phyloP scores from a whole-genome alignment of 2,329 filamentous ascomycete genomes.

The Rhynchosporium graminicola region DNA sequence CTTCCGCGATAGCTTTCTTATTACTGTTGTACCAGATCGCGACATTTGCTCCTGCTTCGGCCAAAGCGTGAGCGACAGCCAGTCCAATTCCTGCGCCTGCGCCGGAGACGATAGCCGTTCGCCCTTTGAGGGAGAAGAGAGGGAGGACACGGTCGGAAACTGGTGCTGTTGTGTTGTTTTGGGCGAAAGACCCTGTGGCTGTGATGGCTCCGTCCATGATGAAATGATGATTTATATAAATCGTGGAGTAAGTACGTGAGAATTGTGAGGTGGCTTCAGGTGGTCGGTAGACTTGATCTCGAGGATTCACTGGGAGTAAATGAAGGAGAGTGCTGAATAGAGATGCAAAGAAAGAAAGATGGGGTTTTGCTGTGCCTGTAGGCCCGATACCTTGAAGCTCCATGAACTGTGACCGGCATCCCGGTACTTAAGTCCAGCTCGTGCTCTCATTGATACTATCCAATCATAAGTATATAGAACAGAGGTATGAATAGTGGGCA shows the following conservation, averaged over 20 bases:
- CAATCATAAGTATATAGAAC: slow-evolving; percentile 2
- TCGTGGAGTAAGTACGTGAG: neutral
- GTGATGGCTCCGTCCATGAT: slow-evolving; percentile 30
- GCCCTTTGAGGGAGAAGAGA: slow-evolving; percentile 59
- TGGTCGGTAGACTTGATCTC: neutral
- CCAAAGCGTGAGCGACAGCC: slow-evolving; percentile 47
- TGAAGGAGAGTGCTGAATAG: neutral
- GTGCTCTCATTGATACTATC: slow-evolving; percentile 11
- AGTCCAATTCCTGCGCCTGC: slow-evolving; percentile 48
- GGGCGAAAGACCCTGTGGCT: slow-evolving; percentile 52
- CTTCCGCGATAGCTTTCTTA: slow-evolving; percentile 61
- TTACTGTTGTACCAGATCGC: slow-evolving; percentile 64
- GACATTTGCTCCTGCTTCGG: slow-evolving; percentile 48
- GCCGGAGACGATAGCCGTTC: slow-evolving; percentile 54
- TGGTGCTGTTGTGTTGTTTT: slow-evolving; percentile 55
- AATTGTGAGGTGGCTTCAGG: neutral
- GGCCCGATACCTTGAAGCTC: no score
- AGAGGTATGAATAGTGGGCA: no score
- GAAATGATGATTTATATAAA: neutral
- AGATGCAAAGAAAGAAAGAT: neutral
- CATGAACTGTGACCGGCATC: neutral
- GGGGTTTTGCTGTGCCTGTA: neutral
- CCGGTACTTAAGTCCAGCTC: neutral
- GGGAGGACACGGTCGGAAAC: slow-evolving; percentile 54
- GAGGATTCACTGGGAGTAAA: neutral